Evolutionary conservation across 2,329 filamentous ascomycete species (phyloP).

Genomic region (Penicillium sp.): DNA sequence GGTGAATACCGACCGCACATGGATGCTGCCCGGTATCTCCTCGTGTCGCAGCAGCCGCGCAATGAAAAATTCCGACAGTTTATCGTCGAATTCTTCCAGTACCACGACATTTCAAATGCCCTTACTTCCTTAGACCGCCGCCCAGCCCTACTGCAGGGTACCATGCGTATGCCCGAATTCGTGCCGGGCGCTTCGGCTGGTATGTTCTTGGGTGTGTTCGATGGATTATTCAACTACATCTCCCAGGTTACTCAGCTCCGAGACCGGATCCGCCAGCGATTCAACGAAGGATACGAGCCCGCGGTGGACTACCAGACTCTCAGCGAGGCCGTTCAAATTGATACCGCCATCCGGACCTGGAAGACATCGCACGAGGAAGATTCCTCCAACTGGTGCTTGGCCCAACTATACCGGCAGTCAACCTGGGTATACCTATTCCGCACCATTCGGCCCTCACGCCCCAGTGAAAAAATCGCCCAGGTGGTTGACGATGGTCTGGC

Average conservation of each 20-base stretch:
- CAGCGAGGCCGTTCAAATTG: constrained; percentile 72
- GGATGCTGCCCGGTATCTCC: constrained; percentile 70
- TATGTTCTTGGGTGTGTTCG: constrained; percentile 74
- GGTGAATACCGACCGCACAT: constrained; percentile 82
- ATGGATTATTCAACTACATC: constrained; percentile 77
- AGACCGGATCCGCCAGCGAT: constrained; percentile 70
- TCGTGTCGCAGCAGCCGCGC: constrained; percentile 60
- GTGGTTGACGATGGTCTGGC: constrained; percentile 60
- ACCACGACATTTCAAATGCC: constrained; percentile 66
- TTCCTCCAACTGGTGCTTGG: constrained; percentile 56
- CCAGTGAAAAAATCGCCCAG: constrained; percentile 55
- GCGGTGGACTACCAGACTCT: constrained; percentile 72
- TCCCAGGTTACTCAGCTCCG: constrained; percentile 77
- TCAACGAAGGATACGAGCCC: constrained; percentile 63
- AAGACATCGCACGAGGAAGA: constrained; percentile 58
- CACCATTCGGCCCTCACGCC: constrained; percentile 59
- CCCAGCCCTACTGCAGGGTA: constrained; percentile 54
- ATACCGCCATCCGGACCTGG: constrained; percentile 74
- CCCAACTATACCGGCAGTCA: constrained; percentile 62
- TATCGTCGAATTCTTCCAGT: constrained; percentile 77
- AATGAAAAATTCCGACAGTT: constrained; percentile 72
- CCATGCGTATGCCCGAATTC: constrained; percentile 56
- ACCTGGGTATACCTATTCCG: constrained; percentile 66
- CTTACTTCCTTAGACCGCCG: constrained; percentile 58
- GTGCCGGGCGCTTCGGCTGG: constrained; percentile 58